phyloP scores from a whole-genome alignment of 352 stramenopile genomes.

The Globisporangium spiculum region DNA sequence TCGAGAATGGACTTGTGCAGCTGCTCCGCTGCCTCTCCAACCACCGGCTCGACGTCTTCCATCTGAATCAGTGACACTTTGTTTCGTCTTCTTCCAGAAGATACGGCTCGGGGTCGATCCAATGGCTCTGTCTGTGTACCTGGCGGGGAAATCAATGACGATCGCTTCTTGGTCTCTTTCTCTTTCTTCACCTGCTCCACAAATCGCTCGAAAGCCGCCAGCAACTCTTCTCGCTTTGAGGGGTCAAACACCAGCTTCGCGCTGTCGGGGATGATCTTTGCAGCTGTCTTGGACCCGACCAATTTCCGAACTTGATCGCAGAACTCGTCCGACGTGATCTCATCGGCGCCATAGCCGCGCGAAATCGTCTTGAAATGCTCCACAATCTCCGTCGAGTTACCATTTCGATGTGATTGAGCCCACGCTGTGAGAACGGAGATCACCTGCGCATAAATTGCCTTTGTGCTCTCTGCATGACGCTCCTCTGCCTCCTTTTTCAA shows the following conservation, averaged over 20 bases:
- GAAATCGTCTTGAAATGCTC: constrained; percentile 64
- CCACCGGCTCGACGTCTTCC: constrained; percentile 79
- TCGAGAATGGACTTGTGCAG: constrained; percentile 85
- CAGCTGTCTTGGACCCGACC: constrained; percentile 69
- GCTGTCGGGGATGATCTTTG: constrained; percentile 73
- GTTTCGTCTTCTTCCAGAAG: constrained; percentile 42
- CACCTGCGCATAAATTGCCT: constrained; percentile 62
- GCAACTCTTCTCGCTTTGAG: constrained; percentile 46
- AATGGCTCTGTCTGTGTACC: constrained; percentile 23
- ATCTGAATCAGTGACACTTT: constrained; percentile 54
- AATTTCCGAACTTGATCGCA: constrained; percentile 61
- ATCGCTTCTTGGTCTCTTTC: constrained; percentile 72
- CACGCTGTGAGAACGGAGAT: constrained; percentile 61
- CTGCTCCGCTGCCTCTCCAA: constrained; percentile 76
- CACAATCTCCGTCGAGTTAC: constrained; percentile 42
- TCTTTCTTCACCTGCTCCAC: constrained; percentile 66
- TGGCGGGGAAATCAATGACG: constrained; percentile 30
- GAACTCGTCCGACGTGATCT: constrained; percentile 72
- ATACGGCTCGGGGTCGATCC: constrained; percentile 31
- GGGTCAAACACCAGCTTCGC: constrained; percentile 63
- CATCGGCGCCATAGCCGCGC: constrained; percentile 55
- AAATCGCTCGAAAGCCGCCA: constrained; percentile 63
- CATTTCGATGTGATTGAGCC: constrained; percentile 50
- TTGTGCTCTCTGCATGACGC: constrained; percentile 51
- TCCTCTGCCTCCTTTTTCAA: constrained; percentile 53